phyloP scores from a whole-genome alignment of 2,329 filamentous ascomycete species.

The Fusarium austroafricanum region DNA sequence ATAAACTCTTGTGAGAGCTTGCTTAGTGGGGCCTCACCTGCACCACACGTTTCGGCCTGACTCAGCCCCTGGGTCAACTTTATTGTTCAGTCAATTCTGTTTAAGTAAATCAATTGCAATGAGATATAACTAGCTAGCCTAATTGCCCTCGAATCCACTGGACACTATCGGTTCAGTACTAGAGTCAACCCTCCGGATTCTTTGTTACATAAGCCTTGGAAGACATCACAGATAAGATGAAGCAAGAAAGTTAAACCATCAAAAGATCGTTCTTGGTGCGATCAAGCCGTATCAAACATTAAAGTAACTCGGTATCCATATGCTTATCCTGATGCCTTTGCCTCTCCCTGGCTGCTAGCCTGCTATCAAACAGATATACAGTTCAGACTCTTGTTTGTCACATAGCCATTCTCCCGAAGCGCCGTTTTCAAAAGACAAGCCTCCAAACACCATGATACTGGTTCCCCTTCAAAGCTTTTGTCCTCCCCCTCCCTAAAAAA shows the following conservation, averaged over 20 bases:
- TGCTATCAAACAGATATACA: conserved; percentile 18
- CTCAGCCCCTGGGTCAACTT: conserved; percentile 33
- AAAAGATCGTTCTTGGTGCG: conserved; percentile 28
- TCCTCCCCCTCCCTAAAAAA: conserved; percentile 17
- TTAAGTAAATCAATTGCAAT: background rate
- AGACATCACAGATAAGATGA: conserved; percentile 1
- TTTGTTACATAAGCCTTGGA: background rate
- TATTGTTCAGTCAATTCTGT: background rate
- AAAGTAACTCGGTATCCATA: conserved; percentile 40
- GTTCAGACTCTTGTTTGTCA: conserved; percentile 8
- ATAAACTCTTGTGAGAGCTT: conserved; percentile 7
- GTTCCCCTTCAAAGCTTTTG: conserved; percentile 15
- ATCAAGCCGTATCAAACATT: conserved; percentile 45
- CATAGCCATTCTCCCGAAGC: conserved; percentile 15
- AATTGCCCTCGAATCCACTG: background rate
- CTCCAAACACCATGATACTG: conserved; percentile 32
- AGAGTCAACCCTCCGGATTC: background rate
- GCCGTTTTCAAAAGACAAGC: conserved; percentile 30
- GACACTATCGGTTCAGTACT: background rate
- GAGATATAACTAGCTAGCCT: too few relatives aligned
- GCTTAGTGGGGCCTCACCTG: conserved; percentile 8
- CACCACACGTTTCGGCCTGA: conserved; percentile 37
- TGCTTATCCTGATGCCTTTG: conserved; percentile 33
- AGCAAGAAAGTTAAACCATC: conserved; percentile 22
- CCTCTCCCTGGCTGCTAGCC: background rate